Base-by-base conservation (phyloP, 2,329 filamentous ascomycete species). In the Aspergillus viridinutans region DNA sequence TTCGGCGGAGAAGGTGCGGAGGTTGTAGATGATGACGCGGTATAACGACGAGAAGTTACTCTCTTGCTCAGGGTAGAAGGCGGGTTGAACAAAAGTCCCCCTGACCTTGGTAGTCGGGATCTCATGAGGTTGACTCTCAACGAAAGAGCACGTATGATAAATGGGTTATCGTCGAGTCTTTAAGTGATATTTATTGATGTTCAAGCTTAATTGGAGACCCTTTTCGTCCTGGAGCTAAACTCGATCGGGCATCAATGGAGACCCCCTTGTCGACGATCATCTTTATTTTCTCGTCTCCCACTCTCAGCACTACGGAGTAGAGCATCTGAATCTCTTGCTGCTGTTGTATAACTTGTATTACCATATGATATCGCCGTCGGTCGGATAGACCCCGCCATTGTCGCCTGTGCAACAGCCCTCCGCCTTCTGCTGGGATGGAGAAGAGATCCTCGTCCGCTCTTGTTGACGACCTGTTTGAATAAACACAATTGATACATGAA, bases 1-100 rank as follows among this genome's bases (percentile, higher is more conserved):
- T 65, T 68, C 10, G 64, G 61, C 23, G 64, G 53, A 47, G 66
- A 54, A 48, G 59, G 43, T 42, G 62, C 57, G 25, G 59, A 43
- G 21, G 65, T 53, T 26, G 62, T 35, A 2, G 64, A 54, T n/a
- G 56, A 51, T 42, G 63, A 59, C 38, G 52, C 7, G 6, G 20
- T 20, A 51, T 51, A 51, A 25, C 29, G 58, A 53, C 58, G 54
- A 17, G 53, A 60, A 56, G 47, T 50, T n/a, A 58, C 47, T 50
- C 56, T 52, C 53, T 59, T 59, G 25, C 50, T 32, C 32, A 49
- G 49, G 45, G 57, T 50, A 56, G 60, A 58, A 23, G 61, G 52
- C 40, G 57, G 49, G 50, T 59, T 59, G 62, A 63, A 66, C 53
- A 57, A 54, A 45, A 40, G 53, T 45, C 56, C 60, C 54, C 58